These are phyloP conservation scores for Stagonosporopsis rhizophila DNA, from an alignment of 2,329 filamentous ascomycete genomes.

Conservation along the genomic window DNA sequence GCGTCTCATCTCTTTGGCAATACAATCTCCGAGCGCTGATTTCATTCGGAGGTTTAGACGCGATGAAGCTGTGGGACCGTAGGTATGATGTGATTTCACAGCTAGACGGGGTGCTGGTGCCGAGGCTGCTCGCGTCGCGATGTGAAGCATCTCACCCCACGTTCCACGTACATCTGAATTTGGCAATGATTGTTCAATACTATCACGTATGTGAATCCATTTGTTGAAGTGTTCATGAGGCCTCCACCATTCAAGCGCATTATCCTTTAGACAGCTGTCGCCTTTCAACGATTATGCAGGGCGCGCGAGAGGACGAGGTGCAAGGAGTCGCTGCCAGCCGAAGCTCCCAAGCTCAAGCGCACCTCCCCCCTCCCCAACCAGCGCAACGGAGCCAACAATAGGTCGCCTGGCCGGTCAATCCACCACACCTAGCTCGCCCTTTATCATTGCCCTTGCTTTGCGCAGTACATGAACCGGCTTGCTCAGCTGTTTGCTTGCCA, in stretches of 20 bases:
- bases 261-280: neutral
- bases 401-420: neutral
- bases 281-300: neutral
- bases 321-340: conserved; percentile 2
- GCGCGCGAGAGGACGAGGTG: neutral
- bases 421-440: neutral
- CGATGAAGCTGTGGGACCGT: no score
- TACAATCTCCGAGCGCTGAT: no score
- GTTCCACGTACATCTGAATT: neutral
- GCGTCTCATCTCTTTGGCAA: no score
- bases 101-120: neutral
- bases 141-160: neutral
- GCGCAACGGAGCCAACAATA: neutral
- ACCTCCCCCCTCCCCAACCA: conserved; percentile 6
- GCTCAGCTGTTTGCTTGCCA: conserved; percentile 5
- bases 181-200: neutral
- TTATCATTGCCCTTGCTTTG: neutral
- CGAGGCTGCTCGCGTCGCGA: neutral
- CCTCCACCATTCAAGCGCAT: neutral
- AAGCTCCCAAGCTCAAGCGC: conserved; percentile 9
- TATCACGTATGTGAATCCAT: neutral
- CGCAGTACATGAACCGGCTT: conserved; percentile 8
- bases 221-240: neutral
- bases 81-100: no score
- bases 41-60: no score